Base-by-base conservation (phyloP, 441 rosid species). In the Breynia disticha region DNA sequence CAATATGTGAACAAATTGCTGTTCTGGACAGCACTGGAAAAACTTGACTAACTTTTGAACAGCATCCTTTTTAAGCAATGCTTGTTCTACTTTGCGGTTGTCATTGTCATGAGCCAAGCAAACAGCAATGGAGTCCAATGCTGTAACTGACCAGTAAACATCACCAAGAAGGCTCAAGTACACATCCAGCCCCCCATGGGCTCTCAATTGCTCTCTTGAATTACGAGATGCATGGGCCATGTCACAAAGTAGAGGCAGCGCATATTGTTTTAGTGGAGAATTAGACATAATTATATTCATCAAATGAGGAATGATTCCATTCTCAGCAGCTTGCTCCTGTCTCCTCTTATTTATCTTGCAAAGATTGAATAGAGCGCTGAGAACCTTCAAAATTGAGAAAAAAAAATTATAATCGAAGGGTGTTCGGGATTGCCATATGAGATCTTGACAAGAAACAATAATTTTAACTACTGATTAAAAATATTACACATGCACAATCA, bases 151-250 rank as follows among this genome's bases (percentile, higher is more conserved):
- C 99, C 99, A 93, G 37, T 67, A 52, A 54, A 76, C 83, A 38
- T 93, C 96, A 61, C 89, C 89, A 53, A 93, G 97, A 65, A 93
- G 80, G 73, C 95, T 87, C 71, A 93, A 64, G 68, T 86, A 93
- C 55, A 84, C 93, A 74, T 93, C 97, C 73, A 93, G 77, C 53
- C 96, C 96, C 48, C 95, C 97, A 52, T 93, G 96, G 20, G 86
- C 95, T 71, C 97, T 84, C 74, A 93, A 71, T 73, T 86, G 99
- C 73, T 93, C 99, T 73, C 98, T 81, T 54, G 99, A 89, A 64
- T 89, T 93, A 51, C 98, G 94, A 18, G 98, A 93, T 11, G 98
- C 97, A 68, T 93, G 98, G 48, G 98, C 98, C 98, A 93, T 89
- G 72, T 93, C 98, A 63, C 98, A 93, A 50, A 93, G 72, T 51